Percentiles rank a stretch among this genome's conserved stretches.
Evolutionary conservation across 768 basidiomycete species (phyloP).

Genomic region (Hortiboletus campestris): DNA sequence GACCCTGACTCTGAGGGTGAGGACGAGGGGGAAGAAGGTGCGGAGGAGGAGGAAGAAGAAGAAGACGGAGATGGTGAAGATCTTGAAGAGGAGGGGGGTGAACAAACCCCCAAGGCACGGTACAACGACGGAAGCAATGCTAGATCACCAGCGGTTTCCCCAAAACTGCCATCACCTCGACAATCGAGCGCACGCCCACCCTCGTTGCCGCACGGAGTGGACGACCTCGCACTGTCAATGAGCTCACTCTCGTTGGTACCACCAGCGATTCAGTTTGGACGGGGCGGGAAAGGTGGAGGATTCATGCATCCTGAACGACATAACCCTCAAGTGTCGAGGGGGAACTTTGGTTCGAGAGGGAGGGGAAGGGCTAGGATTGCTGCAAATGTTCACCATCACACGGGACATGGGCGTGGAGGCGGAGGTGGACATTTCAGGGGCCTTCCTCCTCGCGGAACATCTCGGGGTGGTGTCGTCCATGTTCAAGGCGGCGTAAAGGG

Average conservation of each 20-base stretch:
- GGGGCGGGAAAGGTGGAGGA: conserved; percentile 60
- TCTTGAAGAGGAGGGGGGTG: conserved; percentile 21
- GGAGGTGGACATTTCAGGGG: conserved; percentile 13
- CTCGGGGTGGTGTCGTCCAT: conserved; percentile 10
- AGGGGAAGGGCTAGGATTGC: conserved; percentile 33
- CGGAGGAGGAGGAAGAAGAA: conserved; percentile 12
- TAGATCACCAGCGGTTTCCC: conserved; percentile 22
- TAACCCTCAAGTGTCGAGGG: conserved; percentile 30
- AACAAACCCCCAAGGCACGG: conserved; percentile 28
- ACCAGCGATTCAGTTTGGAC: conserved; percentile 66
- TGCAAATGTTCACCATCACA: conserved; percentile 14
- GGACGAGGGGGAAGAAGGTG: conserved; percentile 6
- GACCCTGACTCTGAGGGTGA: conserved; percentile 21
- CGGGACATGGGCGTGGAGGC: conserved; percentile 11
- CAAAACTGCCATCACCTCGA: conserved; percentile 17
- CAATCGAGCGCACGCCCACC: conserved; percentile 18
- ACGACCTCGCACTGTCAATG: conserved; percentile 49
- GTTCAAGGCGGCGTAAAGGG: conserved; percentile 5
- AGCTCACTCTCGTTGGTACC: conserved; percentile 60
- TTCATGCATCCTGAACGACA: conserved; percentile 40
- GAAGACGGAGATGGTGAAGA: conserved; percentile 18
- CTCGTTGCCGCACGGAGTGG: conserved; percentile 33
- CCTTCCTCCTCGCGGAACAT: conserved; percentile 10
- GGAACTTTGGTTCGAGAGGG: conserved; percentile 30
- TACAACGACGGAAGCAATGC: conserved; percentile 12